These are phyloP conservation scores for Mortierella antarctica DNA, from an alignment of 192 early-diverging fungal genomes.

Conservation along the genomic window DNA sequence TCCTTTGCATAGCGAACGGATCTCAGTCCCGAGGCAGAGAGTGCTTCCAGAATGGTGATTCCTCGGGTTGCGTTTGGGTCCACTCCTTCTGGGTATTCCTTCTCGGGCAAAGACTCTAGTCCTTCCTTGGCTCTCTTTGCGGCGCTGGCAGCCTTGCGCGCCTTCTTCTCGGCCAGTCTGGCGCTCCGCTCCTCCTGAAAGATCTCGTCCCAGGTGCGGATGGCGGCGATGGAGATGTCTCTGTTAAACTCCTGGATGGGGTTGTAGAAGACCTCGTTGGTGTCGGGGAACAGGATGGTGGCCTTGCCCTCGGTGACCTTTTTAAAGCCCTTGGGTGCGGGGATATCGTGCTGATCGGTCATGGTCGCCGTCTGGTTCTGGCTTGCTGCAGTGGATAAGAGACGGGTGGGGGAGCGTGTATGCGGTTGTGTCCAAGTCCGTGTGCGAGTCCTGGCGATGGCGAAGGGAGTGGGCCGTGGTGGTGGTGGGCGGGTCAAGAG, in stretches of 20 bases:
- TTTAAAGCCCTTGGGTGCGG: slow-evolving; percentile 60
- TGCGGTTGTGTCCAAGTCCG: too few relatives aligned
- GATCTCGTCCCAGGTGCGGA: slow-evolving; percentile 91
- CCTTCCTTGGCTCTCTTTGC: slow-evolving; percentile 41
- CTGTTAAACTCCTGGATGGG: slow-evolving; percentile 98
- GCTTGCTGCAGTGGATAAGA: slow-evolving; percentile 1
- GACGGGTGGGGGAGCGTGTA: background rate
- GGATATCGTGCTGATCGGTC: slow-evolving; percentile 24
- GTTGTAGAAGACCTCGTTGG: slow-evolving; percentile 98
- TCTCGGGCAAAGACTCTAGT: slow-evolving; percentile 29
- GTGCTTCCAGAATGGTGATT: slow-evolving; percentile 89
- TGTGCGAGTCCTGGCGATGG: too few relatives aligned
- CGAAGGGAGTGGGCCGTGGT: background rate
- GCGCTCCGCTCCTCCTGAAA: slow-evolving; percentile 71
- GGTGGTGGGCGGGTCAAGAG: background rate
- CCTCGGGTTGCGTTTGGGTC: slow-evolving; percentile 29
- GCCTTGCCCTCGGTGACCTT: slow-evolving; percentile 82
- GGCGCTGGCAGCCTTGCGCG: slow-evolving; percentile 34
- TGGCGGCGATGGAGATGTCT: slow-evolving; percentile 97
- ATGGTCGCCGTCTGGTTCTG: slow-evolving; percentile 2
- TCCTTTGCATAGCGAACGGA: slow-evolving; percentile 98
- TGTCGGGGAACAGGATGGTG: slow-evolving; percentile 85
- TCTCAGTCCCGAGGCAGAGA: slow-evolving; percentile 94
- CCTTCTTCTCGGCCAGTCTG: slow-evolving; percentile 65
- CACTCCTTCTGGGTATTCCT: slow-evolving; percentile 21